Base-by-base conservation (phyloP, 345 rosid species). In the Conringia planisiliqua region DNA sequence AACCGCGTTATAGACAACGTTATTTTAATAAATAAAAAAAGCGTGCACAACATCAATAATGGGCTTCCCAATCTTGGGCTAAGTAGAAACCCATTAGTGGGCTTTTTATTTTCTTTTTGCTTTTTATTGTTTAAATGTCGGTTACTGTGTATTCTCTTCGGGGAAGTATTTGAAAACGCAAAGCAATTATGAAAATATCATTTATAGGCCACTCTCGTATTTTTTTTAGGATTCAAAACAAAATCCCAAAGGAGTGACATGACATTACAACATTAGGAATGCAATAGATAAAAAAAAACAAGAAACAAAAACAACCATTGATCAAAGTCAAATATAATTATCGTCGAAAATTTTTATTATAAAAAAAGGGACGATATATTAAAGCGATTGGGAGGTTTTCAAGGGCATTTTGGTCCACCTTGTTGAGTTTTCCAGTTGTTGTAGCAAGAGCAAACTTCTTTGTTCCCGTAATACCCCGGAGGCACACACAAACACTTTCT, bases 351-450 rank as follows among this genome's bases (percentile, higher is more conserved):
- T 10, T 12, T 8, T 9, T 75, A 60, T 60, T 30, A 48, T 47
- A 29, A 48, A 46, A 32, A 22, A 38, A 20, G 44, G 11, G 8
- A 11, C 17, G 27, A 36, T 56, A 43, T 8, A 10, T 52, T 14
- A 18, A 47, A 29, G 5, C 4, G 48, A 39, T 33, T 7, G n/a
- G 29, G 26, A 10, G 11, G 17, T 59, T 10, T 30, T 83, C 40
- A 84, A 82, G 91, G 94, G 91, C 94, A 89, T 73, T 89, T 87
- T 38, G 91, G 88, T 22, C 86, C 83, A 73, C 94, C 94, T 64
- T 89, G 76, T 79, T 85, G 80, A 78, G 89, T 89, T 81, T 89
- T 89, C 86, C 88, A 73, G 85, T 85, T 86, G 83, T 86, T 87
- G 83, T 89, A 89, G 88, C 94, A 89, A 72, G 91, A 84, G 80